These are phyloP conservation scores for Penicillium riverlandense DNA, from an alignment of 495 filamentous ascomycete species.

Conservation along the genomic window DNA sequence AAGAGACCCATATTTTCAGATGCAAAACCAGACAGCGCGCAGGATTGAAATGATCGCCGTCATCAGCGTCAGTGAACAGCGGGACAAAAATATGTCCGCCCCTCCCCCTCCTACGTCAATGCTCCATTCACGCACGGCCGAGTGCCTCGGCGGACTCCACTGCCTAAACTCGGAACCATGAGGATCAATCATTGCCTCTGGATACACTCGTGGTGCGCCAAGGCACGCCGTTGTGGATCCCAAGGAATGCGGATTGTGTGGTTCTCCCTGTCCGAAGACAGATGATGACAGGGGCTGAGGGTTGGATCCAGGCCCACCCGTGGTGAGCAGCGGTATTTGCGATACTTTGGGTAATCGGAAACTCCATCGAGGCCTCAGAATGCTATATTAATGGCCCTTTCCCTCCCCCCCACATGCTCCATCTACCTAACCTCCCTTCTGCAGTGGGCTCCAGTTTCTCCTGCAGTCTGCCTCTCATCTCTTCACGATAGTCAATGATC, in stretches of 20 bases:
- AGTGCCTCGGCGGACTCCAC: conserved; percentile 2
- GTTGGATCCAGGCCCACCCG: conserved; percentile 1
- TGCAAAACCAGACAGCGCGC: too few species aligned
- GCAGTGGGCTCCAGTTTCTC: neutral
- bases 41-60: neutral
- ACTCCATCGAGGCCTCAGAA: neutral
- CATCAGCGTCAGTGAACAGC: neutral
- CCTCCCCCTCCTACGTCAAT: conserved; percentile 6
- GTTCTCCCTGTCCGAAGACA: neutral
- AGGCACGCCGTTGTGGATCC: conserved; percentile 7
- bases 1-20: too few species aligned
- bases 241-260: neutral
- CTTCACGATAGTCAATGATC: neutral
- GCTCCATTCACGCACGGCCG: neutral
- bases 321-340: neutral
- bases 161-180: neutral
- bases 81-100: neutral
- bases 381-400: conserved; percentile 19
- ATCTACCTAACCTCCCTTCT: conserved; percentile 1
- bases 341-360: too few species aligned
- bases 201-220: conserved; percentile 7
- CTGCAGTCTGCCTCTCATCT: neutral
- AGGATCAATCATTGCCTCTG: conserved; percentile 8
- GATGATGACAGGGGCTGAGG: conserved; percentile 7
- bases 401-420: conserved; percentile 6